Evolutionary conservation across 208 protist species (phyloP).

Genomic region (Acanthamoeba castellanii): DNA sequence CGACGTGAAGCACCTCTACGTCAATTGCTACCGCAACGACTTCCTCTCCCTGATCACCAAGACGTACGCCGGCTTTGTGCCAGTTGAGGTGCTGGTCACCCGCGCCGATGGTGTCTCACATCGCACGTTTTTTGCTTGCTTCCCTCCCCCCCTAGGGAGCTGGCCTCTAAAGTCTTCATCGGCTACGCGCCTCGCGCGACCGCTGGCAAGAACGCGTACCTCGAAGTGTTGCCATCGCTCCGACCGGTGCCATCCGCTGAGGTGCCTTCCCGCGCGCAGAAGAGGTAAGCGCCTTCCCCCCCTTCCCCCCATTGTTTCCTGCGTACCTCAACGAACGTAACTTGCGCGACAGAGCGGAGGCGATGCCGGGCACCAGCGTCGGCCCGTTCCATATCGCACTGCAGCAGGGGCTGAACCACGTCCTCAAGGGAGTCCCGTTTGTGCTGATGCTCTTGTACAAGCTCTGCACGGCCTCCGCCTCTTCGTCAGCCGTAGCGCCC

Average conservation of each 20-base stretch:
- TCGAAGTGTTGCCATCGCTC: conserved; percentile 5
- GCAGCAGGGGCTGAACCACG: conserved; percentile 43
- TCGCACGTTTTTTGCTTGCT: no score
- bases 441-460: conserved; percentile 63
- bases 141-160: neutral
- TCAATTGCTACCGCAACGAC: conserved; percentile 66
- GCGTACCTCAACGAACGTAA: neutral
- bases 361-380: conserved; percentile 16
- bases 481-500: neutral
- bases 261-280: conserved; percentile 6
- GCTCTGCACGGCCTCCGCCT: neutral
- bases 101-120: neutral
- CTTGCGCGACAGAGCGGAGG: conserved; percentile 17
- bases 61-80: neutral
- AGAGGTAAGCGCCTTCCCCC: neutral
- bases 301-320: neutral
- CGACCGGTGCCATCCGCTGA: conserved; percentile 32
- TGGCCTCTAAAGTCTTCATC: conserved; percentile 36
- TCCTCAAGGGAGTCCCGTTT: conserved; percentile 37
- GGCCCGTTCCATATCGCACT: conserved; percentile 35
- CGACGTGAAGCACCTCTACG: conserved; percentile 26
- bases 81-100: neutral
- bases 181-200: conserved; percentile 12
- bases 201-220: neutral
- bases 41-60: conserved; percentile 65